These are phyloP conservation scores for Tetradesmus lagerheimii DNA, from an alignment of 139 green algal genomes.

Conservation along the genomic window DNA sequence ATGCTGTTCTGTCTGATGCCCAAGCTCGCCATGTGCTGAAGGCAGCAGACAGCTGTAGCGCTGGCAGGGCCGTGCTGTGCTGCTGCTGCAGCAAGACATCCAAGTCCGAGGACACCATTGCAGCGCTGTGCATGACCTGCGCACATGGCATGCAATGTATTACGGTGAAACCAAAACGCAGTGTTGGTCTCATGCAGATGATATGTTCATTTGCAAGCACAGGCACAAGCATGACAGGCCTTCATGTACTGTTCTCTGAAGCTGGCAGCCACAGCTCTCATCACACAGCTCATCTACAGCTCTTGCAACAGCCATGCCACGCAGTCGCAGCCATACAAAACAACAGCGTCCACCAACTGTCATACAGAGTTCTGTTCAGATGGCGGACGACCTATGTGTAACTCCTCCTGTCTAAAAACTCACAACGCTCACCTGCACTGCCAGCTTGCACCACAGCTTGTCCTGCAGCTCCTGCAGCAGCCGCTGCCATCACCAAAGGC, in stretches of 20 bases:
- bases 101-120: not conserved
- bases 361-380: too few relatives aligned
- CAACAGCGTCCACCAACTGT: too few relatives aligned
- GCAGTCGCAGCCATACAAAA: too few relatives aligned
- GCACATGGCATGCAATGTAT: too few relatives aligned
- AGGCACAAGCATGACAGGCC: not conserved
- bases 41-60: conserved; percentile 1
- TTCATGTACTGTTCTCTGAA: too few relatives aligned
- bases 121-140: not conserved
- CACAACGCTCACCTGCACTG: not conserved
- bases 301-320: too few relatives aligned
- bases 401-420: too few relatives aligned
- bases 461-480: not conserved
- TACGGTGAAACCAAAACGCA: too few relatives aligned
- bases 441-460: not conserved
- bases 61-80: not conserved
- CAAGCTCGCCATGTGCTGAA: not conserved
- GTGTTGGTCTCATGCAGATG: too few relatives aligned
- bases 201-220: not conserved
- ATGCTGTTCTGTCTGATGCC: not conserved
- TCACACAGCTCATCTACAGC: too few relatives aligned
- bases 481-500: not conserved
- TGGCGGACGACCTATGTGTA: too few relatives aligned
- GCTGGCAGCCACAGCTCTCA: too few relatives aligned
- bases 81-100: conserved; percentile 27